Evolutionary conservation across 306 rosid genomes (phyloP).

Genomic region (Elaeagnus macrophylla): DNA sequence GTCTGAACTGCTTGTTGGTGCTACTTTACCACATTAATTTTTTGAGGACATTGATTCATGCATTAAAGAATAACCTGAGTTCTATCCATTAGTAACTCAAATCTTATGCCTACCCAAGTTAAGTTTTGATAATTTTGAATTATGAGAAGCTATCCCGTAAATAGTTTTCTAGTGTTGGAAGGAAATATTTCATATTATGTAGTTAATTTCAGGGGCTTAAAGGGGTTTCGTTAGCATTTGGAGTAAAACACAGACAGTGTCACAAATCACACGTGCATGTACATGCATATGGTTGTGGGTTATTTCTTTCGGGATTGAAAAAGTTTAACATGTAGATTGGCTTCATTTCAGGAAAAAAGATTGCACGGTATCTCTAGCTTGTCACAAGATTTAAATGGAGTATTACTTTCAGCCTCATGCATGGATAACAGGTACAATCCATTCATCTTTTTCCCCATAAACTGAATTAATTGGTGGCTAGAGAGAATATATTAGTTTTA

Average conservation of each 20-base stretch:
- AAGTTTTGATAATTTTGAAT: no score
- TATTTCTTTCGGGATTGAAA: no score
- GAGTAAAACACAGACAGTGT: no score
- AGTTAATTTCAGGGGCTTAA: no score
- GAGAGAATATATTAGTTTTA: neutral
- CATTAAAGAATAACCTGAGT: neutral
- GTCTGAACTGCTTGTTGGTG: constrained; percentile 11
- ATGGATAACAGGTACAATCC: constrained; percentile 71
- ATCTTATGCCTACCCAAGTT: no score
- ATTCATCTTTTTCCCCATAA: neutral
- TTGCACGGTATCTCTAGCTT: constrained; percentile 88
- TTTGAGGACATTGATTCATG: neutral
- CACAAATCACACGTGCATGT: no score
- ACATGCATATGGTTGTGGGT: no score
- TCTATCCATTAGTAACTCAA: neutral
- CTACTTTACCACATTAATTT: neutral
- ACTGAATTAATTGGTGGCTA: constrained; percentile 1
- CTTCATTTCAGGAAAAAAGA: constrained; percentile 49
- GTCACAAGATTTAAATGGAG: constrained; percentile 82
- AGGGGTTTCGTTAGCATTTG: no score
- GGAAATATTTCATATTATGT: no score
- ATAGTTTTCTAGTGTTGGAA: no score
- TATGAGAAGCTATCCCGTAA: no score
- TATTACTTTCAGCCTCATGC: constrained; percentile 81
- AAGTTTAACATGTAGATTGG: no score